These are phyloP conservation scores for Thielaviopsis euricoi DNA, from an alignment of 2,329 filamentous ascomycete genomes.

Conservation along the genomic window DNA sequence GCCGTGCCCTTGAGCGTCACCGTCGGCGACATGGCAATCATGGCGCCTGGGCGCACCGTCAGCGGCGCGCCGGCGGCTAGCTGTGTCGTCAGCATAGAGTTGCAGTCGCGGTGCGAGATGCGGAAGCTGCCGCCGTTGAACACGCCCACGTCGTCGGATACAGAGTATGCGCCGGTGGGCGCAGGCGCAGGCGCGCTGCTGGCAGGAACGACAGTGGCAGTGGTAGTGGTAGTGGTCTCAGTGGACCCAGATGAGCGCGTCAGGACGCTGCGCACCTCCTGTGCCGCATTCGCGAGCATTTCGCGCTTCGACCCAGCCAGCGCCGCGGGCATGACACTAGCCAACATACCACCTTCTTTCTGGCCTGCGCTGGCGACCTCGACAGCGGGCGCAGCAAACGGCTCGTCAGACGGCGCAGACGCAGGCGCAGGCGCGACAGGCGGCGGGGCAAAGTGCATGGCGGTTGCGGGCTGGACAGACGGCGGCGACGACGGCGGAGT, in stretches of 20 bases:
- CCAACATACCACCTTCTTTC: background rate
- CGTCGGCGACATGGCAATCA: constrained; percentile 90
- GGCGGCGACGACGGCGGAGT: constrained; percentile 7
- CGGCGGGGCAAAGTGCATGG: constrained; percentile 9
- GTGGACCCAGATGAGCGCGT: constrained; percentile 15
- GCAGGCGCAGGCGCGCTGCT: no score
- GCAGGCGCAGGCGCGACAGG: constrained; percentile 7
- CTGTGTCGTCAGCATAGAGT: constrained; percentile 78
- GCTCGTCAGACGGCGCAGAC: constrained; percentile 16
- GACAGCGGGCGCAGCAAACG: constrained; percentile 16
- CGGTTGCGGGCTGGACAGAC: background rate
- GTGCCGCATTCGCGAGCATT: constrained; percentile 10
- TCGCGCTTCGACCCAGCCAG: constrained; percentile 17
- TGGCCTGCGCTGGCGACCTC: background rate
- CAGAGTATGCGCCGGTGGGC: constrained; percentile 21
- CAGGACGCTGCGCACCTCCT: constrained; percentile 13
- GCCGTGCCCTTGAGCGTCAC: constrained; percentile 68
- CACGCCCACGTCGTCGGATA: constrained; percentile 74
- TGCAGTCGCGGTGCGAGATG: constrained; percentile 81
- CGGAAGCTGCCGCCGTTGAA: constrained; percentile 94
- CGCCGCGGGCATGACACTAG: constrained; percentile 13
- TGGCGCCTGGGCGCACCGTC: constrained; percentile 63
- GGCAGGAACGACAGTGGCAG: constrained; percentile 40
- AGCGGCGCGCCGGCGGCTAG: constrained; percentile 79
- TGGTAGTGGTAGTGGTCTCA: constrained; percentile 38